These are phyloP conservation scores for Kwoniella shivajii DNA, from an alignment of 1,284 basidiomycete species.

Conservation along the genomic window DNA sequence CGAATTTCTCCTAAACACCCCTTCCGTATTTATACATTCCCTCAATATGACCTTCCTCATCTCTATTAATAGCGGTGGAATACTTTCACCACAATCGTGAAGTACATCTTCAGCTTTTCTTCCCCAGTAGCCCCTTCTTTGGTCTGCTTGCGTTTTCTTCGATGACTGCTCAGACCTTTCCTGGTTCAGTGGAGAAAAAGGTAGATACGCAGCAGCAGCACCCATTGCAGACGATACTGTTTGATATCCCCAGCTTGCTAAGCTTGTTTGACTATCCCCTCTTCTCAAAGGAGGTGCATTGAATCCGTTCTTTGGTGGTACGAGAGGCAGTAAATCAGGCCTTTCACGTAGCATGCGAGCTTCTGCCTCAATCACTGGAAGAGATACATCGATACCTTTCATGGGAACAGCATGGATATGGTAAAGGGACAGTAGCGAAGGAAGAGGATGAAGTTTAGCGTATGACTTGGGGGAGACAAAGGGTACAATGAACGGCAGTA, in stretches of 20 bases:
- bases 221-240: constrained; percentile 16
- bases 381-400: constrained; percentile 33
- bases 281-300: not conserved
- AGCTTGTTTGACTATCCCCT: constrained; percentile 2
- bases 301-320: not conserved
- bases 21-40: constrained; percentile 34
- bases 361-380: constrained; percentile 37
- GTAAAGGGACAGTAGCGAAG: constrained; percentile 33
- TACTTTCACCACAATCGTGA: constrained; percentile 18
- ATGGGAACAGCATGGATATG: constrained; percentile 29
- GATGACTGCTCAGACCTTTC: not conserved
- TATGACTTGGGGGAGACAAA: constrained; percentile 48
- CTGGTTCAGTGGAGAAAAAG: not conserved
- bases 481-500: constrained; percentile 39
- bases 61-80: constrained; percentile 27
- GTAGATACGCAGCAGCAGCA: constrained; percentile 20
- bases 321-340: constrained; percentile 18
- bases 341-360: constrained; percentile 25
- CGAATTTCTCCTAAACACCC: constrained; percentile 41
- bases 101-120: constrained; percentile 23
- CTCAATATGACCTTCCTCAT: constrained; percentile 34
- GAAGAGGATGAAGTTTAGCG: constrained; percentile 39
- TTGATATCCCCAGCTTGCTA: constrained; percentile 14
- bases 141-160: not conserved
- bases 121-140: constrained; percentile 25